A percentile compares a stretch with the other conserved stretches of the same genome.
Conservation (phyloP, 805 yeast species). For the Lachancea fermentati region DNA sequence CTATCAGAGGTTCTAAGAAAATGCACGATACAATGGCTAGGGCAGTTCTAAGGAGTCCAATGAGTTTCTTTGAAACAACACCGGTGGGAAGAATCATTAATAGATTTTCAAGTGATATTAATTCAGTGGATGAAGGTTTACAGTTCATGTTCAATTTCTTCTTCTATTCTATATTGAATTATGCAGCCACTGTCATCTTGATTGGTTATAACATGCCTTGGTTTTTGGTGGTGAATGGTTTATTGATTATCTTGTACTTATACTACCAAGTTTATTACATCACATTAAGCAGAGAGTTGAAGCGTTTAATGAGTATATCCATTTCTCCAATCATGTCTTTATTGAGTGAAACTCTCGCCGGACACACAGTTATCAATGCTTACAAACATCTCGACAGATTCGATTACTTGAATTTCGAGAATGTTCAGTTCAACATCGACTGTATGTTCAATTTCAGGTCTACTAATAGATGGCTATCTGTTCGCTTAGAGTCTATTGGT, state of each 20-base stretch:
- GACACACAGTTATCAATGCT: constrained; percentile 74
- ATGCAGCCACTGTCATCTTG: constrained; percentile 45
- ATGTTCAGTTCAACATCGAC: constrained; percentile 44
- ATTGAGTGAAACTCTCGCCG: constrained; percentile 73
- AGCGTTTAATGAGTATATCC: constrained; percentile 63
- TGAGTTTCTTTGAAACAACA: constrained; percentile 64
- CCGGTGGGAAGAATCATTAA: constrained; percentile 64
- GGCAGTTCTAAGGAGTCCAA: constrained; percentile 52
- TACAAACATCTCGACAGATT: constrained; percentile 65
- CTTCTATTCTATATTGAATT: constrained; percentile 39
- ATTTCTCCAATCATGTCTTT: constrained; percentile 77
- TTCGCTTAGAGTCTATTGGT: constrained; percentile 57
- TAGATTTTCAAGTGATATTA: constrained; percentile 59
- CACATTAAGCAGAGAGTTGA: constrained; percentile 69
- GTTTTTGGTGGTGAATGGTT: constrained; percentile 42
- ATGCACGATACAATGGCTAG: constrained; percentile 54
- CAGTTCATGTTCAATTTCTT: constrained; percentile 51
- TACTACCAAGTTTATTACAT: constrained; percentile 69
- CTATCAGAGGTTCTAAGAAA: constrained; percentile 49
- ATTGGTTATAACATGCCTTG: constrained; percentile 51
- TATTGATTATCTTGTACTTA: constrained; percentile 48
- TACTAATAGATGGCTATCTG: constrained; percentile 60
- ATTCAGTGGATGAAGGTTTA: constrained; percentile 48
- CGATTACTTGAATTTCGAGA: constrained; percentile 44
- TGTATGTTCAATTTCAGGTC: constrained; percentile 47